Percentiles rank a stretch among this genome's conserved stretches.
These are phyloP conservation scores for Phellinidium pouzarii DNA, from an alignment of 1,284 basidiomycete genomes.

Conservation along the genomic window DNA sequence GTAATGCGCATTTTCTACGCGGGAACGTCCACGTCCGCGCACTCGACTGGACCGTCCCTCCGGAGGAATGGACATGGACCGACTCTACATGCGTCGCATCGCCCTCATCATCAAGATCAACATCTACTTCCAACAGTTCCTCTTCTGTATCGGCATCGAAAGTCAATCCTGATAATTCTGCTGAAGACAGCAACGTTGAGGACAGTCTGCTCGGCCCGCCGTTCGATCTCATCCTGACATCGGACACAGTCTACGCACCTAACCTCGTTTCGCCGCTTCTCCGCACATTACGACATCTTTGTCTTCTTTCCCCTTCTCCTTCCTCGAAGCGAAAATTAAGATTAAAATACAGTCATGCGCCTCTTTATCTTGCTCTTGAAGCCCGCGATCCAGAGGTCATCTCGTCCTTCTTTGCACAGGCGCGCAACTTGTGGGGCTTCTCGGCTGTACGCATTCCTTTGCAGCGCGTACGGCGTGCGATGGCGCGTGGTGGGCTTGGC, in stretches of 20 bases:
- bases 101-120: not conserved
- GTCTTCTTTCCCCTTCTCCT: conserved; percentile 26
- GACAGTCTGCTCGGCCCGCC: conserved; percentile 37
- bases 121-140: too few relatives aligned
- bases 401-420: conserved; percentile 46
- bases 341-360: conserved; percentile 26
- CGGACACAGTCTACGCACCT: conserved; percentile 77
- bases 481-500: conserved; percentile 47
- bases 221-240: conserved; percentile 77
- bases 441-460: conserved; percentile 51
- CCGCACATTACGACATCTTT: conserved; percentile 53
- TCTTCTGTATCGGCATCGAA: too few relatives aligned
- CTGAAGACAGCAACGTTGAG: not conserved
- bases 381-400: conserved; percentile 66
- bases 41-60: conserved; percentile 58
- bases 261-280: conserved; percentile 67
- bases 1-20: conserved; percentile 39
- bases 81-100: conserved; percentile 29
- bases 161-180: conserved; percentile 23
- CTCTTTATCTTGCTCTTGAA: conserved; percentile 70
- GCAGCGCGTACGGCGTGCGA: conserved; percentile 53
- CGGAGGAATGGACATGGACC: conserved; percentile 51
- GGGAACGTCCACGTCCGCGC: conserved; percentile 45
- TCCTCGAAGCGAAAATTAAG: not conserved
- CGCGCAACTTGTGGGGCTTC: conserved; percentile 43